Evolutionary conservation across 495 filamentous ascomycete genomes (phyloP).

Genomic region (Penicillium fimorum): DNA sequence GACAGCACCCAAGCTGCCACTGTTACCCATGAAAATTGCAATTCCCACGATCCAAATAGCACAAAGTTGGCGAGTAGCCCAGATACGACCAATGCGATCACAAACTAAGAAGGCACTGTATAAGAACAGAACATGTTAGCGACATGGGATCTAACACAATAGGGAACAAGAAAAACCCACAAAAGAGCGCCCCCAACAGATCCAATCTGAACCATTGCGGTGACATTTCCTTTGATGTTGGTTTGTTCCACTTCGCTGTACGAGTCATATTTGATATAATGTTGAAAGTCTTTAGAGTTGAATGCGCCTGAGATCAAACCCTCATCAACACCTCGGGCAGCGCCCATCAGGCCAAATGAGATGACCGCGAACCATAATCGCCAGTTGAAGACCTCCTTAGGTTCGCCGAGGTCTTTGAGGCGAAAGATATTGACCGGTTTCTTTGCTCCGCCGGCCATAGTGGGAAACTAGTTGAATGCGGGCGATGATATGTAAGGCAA

Average conservation of each 20-base stretch:
- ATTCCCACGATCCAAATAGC: slow-evolving; percentile 66
- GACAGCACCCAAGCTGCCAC: slow-evolving; percentile 59
- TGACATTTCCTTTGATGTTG: slow-evolving; percentile 68
- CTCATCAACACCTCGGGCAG: slow-evolving; percentile 66
- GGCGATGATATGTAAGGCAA: neutral
- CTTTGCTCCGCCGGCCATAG: slow-evolving; percentile 61
- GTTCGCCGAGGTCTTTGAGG: slow-evolving; percentile 52
- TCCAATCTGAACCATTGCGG: slow-evolving; percentile 71
- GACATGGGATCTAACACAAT: neutral
- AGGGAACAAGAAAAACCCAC: slow-evolving; percentile 28
- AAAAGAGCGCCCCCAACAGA: slow-evolving; percentile 63
- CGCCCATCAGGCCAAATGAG: slow-evolving; percentile 68
- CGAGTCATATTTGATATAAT: slow-evolving; percentile 54
- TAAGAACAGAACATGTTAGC: neutral
- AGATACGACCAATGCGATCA: slow-evolving; percentile 66
- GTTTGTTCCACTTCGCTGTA: slow-evolving; percentile 52
- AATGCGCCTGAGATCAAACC: slow-evolving; percentile 67
- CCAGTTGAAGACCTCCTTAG: slow-evolving; percentile 62
- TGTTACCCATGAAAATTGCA: slow-evolving; percentile 63
- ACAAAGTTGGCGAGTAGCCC: slow-evolving; percentile 67
- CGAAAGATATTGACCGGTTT: slow-evolving; percentile 68
- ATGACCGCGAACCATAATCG: slow-evolving; percentile 63
- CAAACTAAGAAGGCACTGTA: slow-evolving; percentile 60
- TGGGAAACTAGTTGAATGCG: slow-evolving; percentile 16
- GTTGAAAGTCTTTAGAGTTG: slow-evolving; percentile 60